Conservation (phyloP, 768 basidiomycete species). For the Coprinellus aureogranulatus region DNA sequence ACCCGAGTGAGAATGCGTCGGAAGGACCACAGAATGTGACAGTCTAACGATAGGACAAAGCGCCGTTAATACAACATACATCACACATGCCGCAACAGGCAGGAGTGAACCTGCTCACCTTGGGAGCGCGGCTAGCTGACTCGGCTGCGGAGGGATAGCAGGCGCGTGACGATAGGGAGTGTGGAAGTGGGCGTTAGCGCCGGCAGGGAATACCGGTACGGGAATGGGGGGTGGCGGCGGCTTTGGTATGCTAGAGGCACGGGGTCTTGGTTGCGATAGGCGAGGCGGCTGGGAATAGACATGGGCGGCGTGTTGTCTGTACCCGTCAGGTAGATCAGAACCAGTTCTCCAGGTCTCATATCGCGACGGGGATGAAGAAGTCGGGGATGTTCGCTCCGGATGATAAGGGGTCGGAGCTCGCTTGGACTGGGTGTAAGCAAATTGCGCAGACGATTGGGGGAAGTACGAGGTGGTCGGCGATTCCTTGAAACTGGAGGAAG, state of each 20-base stretch:
- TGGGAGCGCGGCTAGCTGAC: neutral
- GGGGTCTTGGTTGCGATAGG: neutral
- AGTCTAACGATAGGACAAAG: conserved; percentile 4
- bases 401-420: neutral
- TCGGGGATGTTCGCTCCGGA: conserved; percentile 5
- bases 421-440: neutral
- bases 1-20: conserved; percentile 3
- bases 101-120: neutral
- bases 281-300: conserved; percentile 5
- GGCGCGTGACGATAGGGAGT: neutral
- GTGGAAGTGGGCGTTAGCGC: neutral
- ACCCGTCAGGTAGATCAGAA: conserved; percentile 10
- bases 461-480: conserved; percentile 6
- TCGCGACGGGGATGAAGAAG: neutral
- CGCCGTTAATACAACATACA: neutral
- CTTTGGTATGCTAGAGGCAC: conserved; percentile 2
- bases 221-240: conserved; percentile 1
- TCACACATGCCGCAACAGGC: neutral
- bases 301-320: neutral
- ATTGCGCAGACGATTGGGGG: neutral
- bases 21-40: conserved; percentile 10
- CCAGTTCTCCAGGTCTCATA: conserved; percentile 12
- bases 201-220: conserved; percentile 1
- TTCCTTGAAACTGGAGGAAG: conserved; percentile 12
- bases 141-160: neutral